Evolutionary conservation across 441 rosid genomes (phyloP), one percentile per base, ranked within the genome.

Genomic region (Mallotus japonicus): DNA sequence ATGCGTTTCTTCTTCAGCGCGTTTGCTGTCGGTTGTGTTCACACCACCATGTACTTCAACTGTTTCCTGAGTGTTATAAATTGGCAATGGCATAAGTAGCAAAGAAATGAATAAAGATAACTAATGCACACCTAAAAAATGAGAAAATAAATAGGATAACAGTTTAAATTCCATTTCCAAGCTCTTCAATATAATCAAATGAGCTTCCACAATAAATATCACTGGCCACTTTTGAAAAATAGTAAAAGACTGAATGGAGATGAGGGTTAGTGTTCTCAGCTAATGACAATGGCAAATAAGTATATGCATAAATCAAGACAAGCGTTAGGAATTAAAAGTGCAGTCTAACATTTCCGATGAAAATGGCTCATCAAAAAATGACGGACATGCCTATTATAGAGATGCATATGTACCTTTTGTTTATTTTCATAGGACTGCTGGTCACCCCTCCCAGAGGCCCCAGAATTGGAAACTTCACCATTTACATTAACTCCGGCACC

Each of bases 401-500:
- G 8, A 44, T 67, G 67, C 34, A 63, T 62, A 22, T 42, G 66
- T 81, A 77, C 71, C 84, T 75, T 76, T 49, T 49, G 77, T 69
- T 56, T 57, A 70, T 58, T 57, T 65, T 85, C 80, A 16, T 66
- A 61, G 51, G 83, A 74, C 47, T 71, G 79, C 32, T 81, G 71
- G 58, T 82, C 75, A 61, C 73, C 81, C 63, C 17, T 42, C 49
- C 56, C 70, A 72, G 73, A 57, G 70, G 68, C 69, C 66, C 82
- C 78, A 20, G 60, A 71, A 70, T 73, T 73, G 15, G 75, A 74
- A 8, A 72, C 63, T 69, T 82, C 82, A 61, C 90, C 91, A 72
- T 85, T 89, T 79, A 85, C 78, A 72, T 75, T 44, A 46, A 70
- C 79, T 44, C 78, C 71, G 34, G 68, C 76, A 51, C 84, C 60